Conservation (phyloP, 2,329 filamentous ascomycete genomes). For the Xylaria sp. region DNA sequence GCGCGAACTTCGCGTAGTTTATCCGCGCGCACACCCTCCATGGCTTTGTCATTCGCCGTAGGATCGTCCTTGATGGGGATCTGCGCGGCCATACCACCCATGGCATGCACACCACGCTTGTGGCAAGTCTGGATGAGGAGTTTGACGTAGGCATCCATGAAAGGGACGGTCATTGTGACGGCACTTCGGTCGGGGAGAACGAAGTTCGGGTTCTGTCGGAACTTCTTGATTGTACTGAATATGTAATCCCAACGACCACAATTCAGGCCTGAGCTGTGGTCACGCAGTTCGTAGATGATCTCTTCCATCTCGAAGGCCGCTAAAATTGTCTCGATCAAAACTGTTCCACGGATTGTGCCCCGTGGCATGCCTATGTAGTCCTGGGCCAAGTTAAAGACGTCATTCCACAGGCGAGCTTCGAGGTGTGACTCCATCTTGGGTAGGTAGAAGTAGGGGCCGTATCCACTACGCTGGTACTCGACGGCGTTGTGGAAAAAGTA, state of each 20-base stretch:
- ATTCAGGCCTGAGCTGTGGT: slow-evolving; percentile 96
- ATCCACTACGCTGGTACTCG: slow-evolving; percentile 84
- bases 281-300: slow-evolving; percentile 98
- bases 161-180: slow-evolving; percentile 97
- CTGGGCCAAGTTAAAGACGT: slow-evolving; percentile 94
- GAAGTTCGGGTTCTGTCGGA: slow-evolving; percentile 93
- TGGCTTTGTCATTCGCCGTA: slow-evolving; percentile 89
- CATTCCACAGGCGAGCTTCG: slow-evolving; percentile 97
- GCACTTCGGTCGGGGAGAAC: slow-evolving; percentile 89
- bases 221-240: slow-evolving; percentile 99
- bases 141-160: slow-evolving; percentile 98
- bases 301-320: slow-evolving; percentile 99
- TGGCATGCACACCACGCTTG: slow-evolving; percentile 94
- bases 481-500: slow-evolving; percentile 99
- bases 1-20: slow-evolving; percentile 96
- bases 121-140: slow-evolving; percentile 99
- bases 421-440: slow-evolving; percentile 99
- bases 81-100: slow-evolving; percentile 98
- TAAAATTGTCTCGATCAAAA: slow-evolving; percentile 96
- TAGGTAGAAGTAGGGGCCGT: slow-evolving; percentile 96
- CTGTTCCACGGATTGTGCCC: slow-evolving; percentile 93
- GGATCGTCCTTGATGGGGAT: slow-evolving; percentile 98
- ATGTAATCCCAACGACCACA: slow-evolving; percentile 99
- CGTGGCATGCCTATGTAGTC: slow-evolving; percentile 90
- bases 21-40: slow-evolving; percentile 91